A percentile compares a stretch with the other conserved stretches of the same genome.
Conservation (phyloP, 768 basidiomycete genomes). For the Auricularia heimuer region DNA sequence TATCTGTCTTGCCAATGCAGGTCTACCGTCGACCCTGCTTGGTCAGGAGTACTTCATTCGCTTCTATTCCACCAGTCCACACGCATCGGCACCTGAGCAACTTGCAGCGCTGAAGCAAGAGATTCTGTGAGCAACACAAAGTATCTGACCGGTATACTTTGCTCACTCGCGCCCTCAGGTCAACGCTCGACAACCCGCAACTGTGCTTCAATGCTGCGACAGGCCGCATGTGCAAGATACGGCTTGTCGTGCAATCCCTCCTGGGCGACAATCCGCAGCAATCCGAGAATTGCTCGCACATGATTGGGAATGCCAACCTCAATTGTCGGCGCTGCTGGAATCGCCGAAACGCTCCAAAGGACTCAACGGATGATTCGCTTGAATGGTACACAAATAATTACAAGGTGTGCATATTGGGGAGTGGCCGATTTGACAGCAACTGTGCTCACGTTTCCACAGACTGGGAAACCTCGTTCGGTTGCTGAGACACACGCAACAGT, state of each 20-base stretch:
- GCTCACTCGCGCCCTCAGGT: background rate
- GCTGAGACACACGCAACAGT: background rate
- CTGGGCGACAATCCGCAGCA: constrained; percentile 16
- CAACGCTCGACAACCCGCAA: constrained; percentile 6
- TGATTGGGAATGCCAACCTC: no score
- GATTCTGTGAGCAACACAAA: background rate
- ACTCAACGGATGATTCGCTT: background rate
- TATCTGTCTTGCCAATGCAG: constrained; percentile 5
- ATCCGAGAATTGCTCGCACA: constrained; percentile 5
- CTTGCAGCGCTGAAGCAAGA: background rate
- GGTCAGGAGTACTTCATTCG: constrained; percentile 3
- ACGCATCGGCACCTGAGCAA: background rate
- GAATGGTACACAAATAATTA: no score
- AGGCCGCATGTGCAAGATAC: constrained; percentile 1
- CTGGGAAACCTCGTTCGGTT: background rate
- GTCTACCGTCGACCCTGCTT: constrained; percentile 2
- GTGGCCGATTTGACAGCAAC: no score
- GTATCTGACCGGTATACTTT: no score
- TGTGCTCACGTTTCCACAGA: no score
- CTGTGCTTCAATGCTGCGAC: constrained; percentile 8
- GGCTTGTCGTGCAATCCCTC: constrained; percentile 4
- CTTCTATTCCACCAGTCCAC: background rate
- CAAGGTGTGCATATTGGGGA: no score
- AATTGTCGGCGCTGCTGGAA: background rate
- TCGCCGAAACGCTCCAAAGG: constrained; percentile 7